Conservation (phyloP, 2,329 filamentous ascomycete genomes). For the Cytospora chrysosperma region DNA sequence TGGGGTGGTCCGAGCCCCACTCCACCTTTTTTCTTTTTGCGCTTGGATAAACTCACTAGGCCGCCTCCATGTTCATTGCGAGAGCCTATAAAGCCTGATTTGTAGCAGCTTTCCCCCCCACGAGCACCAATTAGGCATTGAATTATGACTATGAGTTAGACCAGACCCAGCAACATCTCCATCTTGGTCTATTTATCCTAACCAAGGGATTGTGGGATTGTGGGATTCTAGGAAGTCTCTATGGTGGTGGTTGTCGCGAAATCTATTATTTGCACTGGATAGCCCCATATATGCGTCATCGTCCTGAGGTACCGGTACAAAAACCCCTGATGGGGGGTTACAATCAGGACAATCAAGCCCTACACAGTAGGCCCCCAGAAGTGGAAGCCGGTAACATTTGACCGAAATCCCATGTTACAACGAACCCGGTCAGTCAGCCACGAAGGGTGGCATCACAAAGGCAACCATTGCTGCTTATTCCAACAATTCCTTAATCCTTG, state of each 20-base stretch:
- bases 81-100: background rate
- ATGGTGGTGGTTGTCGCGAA: background rate
- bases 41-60: background rate
- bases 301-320: background rate
- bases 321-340: constrained; percentile 5
- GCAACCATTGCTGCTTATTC: background rate
- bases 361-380: constrained; percentile 3
- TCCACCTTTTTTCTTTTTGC: background rate
- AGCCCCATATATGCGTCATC: constrained; percentile 17
- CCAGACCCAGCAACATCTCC: no score
- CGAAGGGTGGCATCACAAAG: background rate
- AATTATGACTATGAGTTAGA: background rate
- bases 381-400: constrained; percentile 12
- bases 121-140: background rate
- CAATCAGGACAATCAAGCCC: background rate
- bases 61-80: background rate
- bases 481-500: background rate
- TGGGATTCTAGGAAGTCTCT: background rate
- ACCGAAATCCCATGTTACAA: background rate
- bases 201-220: no score
- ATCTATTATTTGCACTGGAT: constrained; percentile 12
- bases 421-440: background rate
- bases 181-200: no score
- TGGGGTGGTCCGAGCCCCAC: constrained; percentile 13
- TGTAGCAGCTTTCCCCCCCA: background rate